A percentile compares a stretch with the other conserved stretches of the same genome.
Evolutionary conservation across 331 rosid species (phyloP).

Genomic region (Pyrus hybrid): DNA sequence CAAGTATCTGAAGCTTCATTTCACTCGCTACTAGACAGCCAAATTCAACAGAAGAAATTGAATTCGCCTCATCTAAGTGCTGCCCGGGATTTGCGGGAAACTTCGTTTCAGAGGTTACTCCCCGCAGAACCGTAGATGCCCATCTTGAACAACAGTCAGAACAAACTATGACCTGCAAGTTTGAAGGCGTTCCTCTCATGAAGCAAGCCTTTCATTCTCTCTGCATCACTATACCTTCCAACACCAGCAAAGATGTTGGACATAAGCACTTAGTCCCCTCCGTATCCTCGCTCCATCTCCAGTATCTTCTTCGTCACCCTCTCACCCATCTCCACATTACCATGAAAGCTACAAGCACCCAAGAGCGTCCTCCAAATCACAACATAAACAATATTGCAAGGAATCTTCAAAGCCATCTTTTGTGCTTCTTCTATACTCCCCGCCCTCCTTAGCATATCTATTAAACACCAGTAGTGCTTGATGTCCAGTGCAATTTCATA

Average conservation of each 20-base stretch:
- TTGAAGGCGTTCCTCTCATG: conserved; percentile 42
- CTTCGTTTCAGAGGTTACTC: too few relatives aligned
- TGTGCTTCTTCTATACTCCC: conserved; percentile 81
- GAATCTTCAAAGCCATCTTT: conserved; percentile 49
- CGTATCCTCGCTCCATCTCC: conserved; percentile 50
- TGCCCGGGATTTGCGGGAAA: too few relatives aligned
- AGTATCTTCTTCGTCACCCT: conserved; percentile 48
- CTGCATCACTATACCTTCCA: conserved; percentile 65
- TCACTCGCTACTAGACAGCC: too few relatives aligned
- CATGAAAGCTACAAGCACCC: conserved; percentile 72
- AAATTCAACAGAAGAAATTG: too few relatives aligned
- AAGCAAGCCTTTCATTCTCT: conserved; percentile 55
- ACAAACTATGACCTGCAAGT: conserved; percentile 54
- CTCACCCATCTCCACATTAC: conserved; percentile 54
- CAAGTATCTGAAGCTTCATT: too few relatives aligned
- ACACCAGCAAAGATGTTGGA: conserved; percentile 64
- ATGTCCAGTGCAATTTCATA: conserved; percentile 39
- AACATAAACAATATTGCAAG: conserved; percentile 46
- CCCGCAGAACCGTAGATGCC: background rate
- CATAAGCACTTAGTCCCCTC: conserved; percentile 86
- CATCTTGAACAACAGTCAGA: conserved; percentile 7
- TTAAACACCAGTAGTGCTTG: conserved; percentile 68
- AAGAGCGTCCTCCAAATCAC: conserved; percentile 71
- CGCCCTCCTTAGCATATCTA: conserved; percentile 71
- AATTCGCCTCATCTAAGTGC: too few relatives aligned